These are phyloP conservation scores for Arxiozyma bovina DNA, from an alignment of 1,139 yeast genomes.

Conservation along the genomic window DNA sequence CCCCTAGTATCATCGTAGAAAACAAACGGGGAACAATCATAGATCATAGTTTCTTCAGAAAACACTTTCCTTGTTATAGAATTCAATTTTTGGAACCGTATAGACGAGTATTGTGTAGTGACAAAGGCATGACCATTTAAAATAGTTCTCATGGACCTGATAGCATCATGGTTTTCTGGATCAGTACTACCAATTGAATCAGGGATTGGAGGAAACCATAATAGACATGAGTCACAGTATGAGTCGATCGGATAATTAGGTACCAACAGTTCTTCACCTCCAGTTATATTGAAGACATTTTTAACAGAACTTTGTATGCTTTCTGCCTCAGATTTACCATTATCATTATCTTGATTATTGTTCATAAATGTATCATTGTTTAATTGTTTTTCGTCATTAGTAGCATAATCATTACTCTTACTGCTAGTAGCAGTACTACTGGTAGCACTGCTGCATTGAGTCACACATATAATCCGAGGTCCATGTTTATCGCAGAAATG, in stretches of 20 bases:
- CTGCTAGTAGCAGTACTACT: background rate
- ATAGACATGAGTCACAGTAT: conserved; percentile 51
- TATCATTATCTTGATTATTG: no score
- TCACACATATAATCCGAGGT: conserved; percentile 66
- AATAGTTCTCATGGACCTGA: conserved; percentile 19
- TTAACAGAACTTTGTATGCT: background rate
- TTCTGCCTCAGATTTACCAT: background rate
- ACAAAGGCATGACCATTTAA: conserved; percentile 25
- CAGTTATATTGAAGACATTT: background rate
- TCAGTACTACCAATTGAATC: background rate
- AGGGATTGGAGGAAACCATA: conserved; percentile 36
- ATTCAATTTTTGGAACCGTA: conserved; percentile 30
- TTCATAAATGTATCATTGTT: background rate
- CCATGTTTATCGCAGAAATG: conserved; percentile 88
- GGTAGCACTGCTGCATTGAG: conserved; percentile 35
- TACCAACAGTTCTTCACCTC: conserved; percentile 25
- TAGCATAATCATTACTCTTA: background rate
- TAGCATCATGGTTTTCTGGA: conserved; percentile 12
- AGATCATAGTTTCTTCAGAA: conserved; percentile 65
- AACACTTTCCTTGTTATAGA: conserved; percentile 52
- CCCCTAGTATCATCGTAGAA: conserved; percentile 66
- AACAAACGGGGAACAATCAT: conserved; percentile 57
- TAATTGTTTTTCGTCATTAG: background rate
- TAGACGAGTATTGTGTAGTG: conserved; percentile 59
- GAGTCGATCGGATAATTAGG: conserved; percentile 35